Percentiles rank a stretch among this genome's conserved stretches.
These are phyloP conservation scores for Chionographis japonica DNA, from an alignment of 106 monocot species.

Conservation along the genomic window DNA sequence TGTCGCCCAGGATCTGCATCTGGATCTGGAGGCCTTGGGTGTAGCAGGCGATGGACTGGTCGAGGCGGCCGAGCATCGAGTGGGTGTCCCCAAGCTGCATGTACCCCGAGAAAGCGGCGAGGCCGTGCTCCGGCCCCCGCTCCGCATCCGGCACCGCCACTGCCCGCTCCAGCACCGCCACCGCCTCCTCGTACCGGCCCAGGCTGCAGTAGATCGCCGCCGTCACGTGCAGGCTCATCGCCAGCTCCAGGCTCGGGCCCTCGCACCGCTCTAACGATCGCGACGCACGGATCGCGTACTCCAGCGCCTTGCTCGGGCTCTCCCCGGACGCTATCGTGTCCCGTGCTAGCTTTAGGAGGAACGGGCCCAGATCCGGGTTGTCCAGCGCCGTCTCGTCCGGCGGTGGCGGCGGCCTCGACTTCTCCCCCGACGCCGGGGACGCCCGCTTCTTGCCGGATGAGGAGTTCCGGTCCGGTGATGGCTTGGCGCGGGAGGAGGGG, in stretches of 20 bases:
- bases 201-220: slow-evolving; percentile 47
- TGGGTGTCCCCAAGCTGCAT: slow-evolving; percentile 48
- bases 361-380: slow-evolving; percentile 93
- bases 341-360: slow-evolving; percentile 81
- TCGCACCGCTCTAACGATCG: slow-evolving; percentile 36
- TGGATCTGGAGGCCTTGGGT: slow-evolving; percentile 28
- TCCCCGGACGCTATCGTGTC: slow-evolving; percentile 88
- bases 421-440: too few species aligned
- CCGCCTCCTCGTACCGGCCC: slow-evolving; percentile 40
- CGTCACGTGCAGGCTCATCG: slow-evolving; percentile 43
- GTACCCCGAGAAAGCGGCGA: slow-evolving; percentile 39
- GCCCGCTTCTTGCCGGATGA: too few species aligned
- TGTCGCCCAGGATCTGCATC: slow-evolving; percentile 27
- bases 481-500: too few species aligned
- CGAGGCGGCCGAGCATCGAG: slow-evolving; percentile 37
- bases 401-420: too few species aligned
- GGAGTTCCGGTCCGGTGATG: too few species aligned
- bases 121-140: slow-evolving; percentile 29
- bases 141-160: slow-evolving; percentile 23
- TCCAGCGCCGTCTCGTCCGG: slow-evolving; percentile 52
- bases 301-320: slow-evolving; percentile 66
- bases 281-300: slow-evolving; percentile 75
- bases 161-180: slow-evolving; percentile 38
- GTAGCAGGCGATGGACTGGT: slow-evolving; percentile 32
- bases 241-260: slow-evolving; percentile 22